Evolutionary conservation across 768 basidiomycete genomes (phyloP).

Genomic region (Boletus vinaceobasis): DNA sequence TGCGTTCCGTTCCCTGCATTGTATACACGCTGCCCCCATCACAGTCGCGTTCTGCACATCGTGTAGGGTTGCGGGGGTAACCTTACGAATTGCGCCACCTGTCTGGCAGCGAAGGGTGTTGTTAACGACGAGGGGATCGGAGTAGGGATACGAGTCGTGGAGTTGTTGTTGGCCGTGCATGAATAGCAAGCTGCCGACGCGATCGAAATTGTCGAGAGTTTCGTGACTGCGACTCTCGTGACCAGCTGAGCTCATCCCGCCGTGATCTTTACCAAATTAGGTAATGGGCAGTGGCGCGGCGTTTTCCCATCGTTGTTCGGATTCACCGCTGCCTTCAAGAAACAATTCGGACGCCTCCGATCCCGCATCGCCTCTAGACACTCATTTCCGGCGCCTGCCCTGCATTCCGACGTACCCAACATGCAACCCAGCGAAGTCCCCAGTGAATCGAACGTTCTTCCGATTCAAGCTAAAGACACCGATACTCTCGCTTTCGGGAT

Average conservation of each 20-base stretch:
- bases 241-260: background rate
- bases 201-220: background rate
- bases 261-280: no score
- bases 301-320: no score
- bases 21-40: constrained; percentile 2
- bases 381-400: no score
- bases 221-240: background rate
- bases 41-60: constrained; percentile 7
- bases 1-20: constrained; percentile 1
- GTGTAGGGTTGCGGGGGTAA: constrained; percentile 12
- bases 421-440: no score
- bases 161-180: background rate
- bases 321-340: no score
- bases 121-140: background rate
- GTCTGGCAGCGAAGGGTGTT: background rate
- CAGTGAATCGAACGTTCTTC: background rate
- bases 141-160: background rate
- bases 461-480: background rate
- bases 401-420: no score
- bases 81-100: constrained; percentile 2
- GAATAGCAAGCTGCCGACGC: background rate
- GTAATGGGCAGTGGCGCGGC: no score
- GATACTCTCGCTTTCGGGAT: background rate
- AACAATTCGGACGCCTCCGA: no score
- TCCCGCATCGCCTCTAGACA: no score